Percentiles rank a stretch among this genome's conserved stretches.
phyloP scores from a whole-genome alignment of 2,329 filamentous ascomycete genomes.

The Scedosporium boydii region DNA sequence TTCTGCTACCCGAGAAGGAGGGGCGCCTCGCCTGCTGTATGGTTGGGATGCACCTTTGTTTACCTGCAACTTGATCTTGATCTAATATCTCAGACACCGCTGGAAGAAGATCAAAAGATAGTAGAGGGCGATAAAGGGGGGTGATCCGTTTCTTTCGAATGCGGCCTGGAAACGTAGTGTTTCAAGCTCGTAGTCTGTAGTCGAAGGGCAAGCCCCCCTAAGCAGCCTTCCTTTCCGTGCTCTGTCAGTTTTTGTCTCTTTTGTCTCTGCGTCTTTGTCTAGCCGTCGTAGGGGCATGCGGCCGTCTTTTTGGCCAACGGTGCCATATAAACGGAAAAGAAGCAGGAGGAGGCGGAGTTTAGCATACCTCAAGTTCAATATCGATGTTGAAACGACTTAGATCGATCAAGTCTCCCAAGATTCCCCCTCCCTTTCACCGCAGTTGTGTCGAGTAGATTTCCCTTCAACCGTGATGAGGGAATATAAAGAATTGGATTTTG shows the following conservation, averaged over 20 bases:
- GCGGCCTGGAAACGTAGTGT: background rate
- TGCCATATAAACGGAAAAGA: background rate
- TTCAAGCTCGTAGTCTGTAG: background rate
- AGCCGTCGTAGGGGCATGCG: background rate
- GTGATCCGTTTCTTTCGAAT: background rate
- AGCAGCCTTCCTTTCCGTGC: background rate
- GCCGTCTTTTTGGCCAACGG: background rate
- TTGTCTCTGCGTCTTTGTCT: background rate
- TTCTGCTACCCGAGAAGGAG: background rate
- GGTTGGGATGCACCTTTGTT: constrained; percentile 2
- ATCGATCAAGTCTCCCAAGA: background rate
- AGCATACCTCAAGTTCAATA: background rate
- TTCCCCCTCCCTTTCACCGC: background rate
- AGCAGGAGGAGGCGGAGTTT: background rate
- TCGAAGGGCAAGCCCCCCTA: background rate
- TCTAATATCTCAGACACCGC: background rate
- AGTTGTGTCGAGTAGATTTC: too few species aligned
- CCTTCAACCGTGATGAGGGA: too few species aligned
- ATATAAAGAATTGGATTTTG: background rate
- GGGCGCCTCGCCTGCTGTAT: constrained; percentile 4
- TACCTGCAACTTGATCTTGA: background rate
- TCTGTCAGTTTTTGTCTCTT: too few species aligned
- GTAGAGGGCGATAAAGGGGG: background rate
- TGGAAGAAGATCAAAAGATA: background rate
- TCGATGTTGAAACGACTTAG: background rate